These are phyloP conservation scores for Venturia carpophila DNA, from an alignment of 2,329 filamentous ascomycete species.

Conservation along the genomic window DNA sequence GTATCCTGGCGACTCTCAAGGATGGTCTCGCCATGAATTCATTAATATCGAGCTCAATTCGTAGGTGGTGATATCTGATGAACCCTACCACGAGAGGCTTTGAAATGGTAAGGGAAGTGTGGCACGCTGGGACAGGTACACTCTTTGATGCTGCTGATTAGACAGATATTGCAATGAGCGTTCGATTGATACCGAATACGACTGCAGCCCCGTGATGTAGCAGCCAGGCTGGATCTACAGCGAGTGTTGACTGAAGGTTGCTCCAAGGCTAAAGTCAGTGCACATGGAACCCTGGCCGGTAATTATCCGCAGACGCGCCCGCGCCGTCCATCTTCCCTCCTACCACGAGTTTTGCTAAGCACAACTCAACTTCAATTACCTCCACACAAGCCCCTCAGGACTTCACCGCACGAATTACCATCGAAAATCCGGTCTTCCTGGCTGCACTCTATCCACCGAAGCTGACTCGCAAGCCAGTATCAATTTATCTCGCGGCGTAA, in stretches of 20 bases:
- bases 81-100: no score
- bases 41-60: no score
- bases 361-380: not conserved
- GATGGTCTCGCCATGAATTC: no score
- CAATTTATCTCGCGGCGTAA: constrained; percentile 12
- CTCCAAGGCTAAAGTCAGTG: not conserved
- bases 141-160: not conserved
- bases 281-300: not conserved
- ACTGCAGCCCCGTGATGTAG: not conserved
- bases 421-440: constrained; percentile 4
- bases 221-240: not conserved
- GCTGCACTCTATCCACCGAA: not conserved
- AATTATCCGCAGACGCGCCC: not conserved
- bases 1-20: no score
- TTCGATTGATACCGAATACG: constrained; percentile 13
- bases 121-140: not conserved
- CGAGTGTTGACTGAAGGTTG: not conserved
- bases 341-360: not conserved
- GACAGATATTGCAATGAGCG: not conserved
- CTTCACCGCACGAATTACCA: not conserved
- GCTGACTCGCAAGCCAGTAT: not conserved
- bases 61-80: no score
- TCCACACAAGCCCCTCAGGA: not conserved
- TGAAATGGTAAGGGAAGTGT: no score
- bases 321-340: not conserved